Evolutionary conservation across 2,329 filamentous ascomycete genomes (phyloP).

Genomic region (Xylaria sp.): DNA sequence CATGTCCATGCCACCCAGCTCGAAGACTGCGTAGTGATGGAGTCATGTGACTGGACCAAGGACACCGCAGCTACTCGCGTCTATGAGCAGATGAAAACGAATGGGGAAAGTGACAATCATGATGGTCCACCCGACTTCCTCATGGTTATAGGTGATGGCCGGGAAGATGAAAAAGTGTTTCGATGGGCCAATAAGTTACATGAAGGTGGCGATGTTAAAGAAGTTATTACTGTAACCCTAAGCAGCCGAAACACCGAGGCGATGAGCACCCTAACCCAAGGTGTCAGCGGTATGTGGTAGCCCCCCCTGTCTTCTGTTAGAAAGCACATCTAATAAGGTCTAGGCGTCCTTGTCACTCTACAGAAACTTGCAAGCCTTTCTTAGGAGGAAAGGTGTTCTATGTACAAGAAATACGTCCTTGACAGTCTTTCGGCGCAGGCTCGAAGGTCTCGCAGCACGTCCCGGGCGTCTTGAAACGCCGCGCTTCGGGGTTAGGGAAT

Average conservation of each 20-base stretch:
- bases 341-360: slow-evolving; percentile 62
- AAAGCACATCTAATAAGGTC: slow-evolving; percentile 17
- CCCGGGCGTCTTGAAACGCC: neutral
- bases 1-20: slow-evolving; percentile 84
- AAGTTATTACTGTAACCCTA: slow-evolving; percentile 86
- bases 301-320: neutral
- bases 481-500: neutral
- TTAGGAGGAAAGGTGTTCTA: slow-evolving; percentile 44
- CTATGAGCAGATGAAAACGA: slow-evolving; percentile 66
- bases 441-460: slow-evolving; percentile 14
- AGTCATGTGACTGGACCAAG: slow-evolving; percentile 89
- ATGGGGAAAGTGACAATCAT: slow-evolving; percentile 44
- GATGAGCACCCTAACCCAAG: slow-evolving; percentile 84
- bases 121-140: slow-evolving; percentile 78
- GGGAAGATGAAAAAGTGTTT: slow-evolving; percentile 94
- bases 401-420: slow-evolving; percentile 28
- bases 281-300: slow-evolving; percentile 82
- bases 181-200: slow-evolving; percentile 87
- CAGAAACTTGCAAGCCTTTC: slow-evolving; percentile 59
- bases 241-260: slow-evolving; percentile 91
- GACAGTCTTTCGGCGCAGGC: slow-evolving; percentile 35
- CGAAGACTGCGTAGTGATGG: slow-evolving; percentile 83
- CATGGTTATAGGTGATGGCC: slow-evolving; percentile 87
- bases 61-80: slow-evolving; percentile 81
- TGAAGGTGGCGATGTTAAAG: slow-evolving; percentile 65